Base-by-base conservation (phyloP, 1,284 basidiomycete genomes). In the Hymenochaete sp. region DNA sequence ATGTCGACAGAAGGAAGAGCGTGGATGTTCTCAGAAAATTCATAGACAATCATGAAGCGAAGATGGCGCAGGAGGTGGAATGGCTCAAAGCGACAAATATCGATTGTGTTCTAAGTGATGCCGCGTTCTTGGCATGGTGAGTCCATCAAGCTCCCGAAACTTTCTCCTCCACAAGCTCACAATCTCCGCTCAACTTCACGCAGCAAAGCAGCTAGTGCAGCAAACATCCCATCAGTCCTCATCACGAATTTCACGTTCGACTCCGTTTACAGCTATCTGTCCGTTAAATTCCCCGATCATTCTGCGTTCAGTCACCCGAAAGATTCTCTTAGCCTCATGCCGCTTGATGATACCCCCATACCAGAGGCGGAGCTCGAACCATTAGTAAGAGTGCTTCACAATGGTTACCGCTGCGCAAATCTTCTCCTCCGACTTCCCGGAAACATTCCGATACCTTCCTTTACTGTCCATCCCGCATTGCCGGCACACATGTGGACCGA, bases 191-290 rank as follows among this genome's bases (percentile, higher is more conserved):
- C 40, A 45, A 32, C 33, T 6, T 16, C 44, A 14, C 29, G 16
- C 53, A 86, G 84, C 57, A 68, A 81, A 40, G 82, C 83, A 1
- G 84, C 82, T 2, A 74, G 77, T 49, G 58, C 65, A 26, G 73
- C 75, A 0, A 68, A 72, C 0, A 67, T 87, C 21, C 83, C 83
- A 1, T 80, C 79, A 1, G 67, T 79, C 38, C 65, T 88, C 13
- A 71, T 86, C 50, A 85, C 82, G 42, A 87, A 87, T 63, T 88
- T 88, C 58, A 82, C 82, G 0, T 88, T 87, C 59, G 82, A 87
- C 60, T 82, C 83, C 0, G 82, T 86, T 8, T 88, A 82, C 57
- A 84, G 81, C 52, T 86, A 79, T 52, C 75, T 87, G 16, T 72
- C 78, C 2, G 75, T 26, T 26, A 42, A 50, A 22, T 55, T 47